Conservation (phyloP, 352 stramenopile genomes). For the Globisporangium carolinianum region DNA sequence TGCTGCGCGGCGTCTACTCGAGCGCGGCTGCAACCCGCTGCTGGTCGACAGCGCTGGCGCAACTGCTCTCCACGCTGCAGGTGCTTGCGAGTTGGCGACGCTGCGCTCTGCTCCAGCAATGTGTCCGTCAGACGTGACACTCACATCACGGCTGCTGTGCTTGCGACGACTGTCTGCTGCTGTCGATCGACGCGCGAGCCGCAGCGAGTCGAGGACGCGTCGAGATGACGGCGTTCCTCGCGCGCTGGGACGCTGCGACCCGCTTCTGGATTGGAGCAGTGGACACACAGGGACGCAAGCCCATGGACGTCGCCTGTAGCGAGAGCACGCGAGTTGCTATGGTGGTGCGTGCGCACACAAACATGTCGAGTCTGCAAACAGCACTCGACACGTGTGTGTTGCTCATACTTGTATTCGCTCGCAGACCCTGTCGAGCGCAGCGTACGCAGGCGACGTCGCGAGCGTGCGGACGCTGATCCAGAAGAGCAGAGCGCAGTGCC, state of each 20-base stretch:
- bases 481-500: not conserved
- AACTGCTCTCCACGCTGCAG: constrained; percentile 42
- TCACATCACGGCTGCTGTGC: not conserved
- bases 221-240: constrained; percentile 26
- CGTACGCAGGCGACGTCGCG: constrained; percentile 25
- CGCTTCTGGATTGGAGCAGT: constrained; percentile 19
- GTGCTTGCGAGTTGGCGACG: constrained; percentile 6
- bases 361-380: not conserved
- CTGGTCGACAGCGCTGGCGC: constrained; percentile 25
- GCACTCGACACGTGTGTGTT: not conserved
- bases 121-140: too few relatives aligned
- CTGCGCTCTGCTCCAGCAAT: too few relatives aligned
- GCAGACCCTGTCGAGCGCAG: constrained; percentile 36
- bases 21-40: constrained; percentile 19
- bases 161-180: not conserved
- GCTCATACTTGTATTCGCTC: not conserved
- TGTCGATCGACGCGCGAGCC: constrained; percentile 1
- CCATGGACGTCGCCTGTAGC: constrained; percentile 25
- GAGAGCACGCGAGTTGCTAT: constrained; percentile 20
- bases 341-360: constrained; percentile 14
- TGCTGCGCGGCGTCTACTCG: constrained; percentile 24
- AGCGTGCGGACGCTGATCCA: constrained; percentile 21
- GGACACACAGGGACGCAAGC: constrained; percentile 33
- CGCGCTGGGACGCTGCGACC: constrained; percentile 41
- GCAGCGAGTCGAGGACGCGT: constrained; percentile 22